Evolutionary conservation across 805 yeast species (phyloP), one percentile per base, ranked within the genome.

Genomic region (Sugiyamaella smithiae): DNA sequence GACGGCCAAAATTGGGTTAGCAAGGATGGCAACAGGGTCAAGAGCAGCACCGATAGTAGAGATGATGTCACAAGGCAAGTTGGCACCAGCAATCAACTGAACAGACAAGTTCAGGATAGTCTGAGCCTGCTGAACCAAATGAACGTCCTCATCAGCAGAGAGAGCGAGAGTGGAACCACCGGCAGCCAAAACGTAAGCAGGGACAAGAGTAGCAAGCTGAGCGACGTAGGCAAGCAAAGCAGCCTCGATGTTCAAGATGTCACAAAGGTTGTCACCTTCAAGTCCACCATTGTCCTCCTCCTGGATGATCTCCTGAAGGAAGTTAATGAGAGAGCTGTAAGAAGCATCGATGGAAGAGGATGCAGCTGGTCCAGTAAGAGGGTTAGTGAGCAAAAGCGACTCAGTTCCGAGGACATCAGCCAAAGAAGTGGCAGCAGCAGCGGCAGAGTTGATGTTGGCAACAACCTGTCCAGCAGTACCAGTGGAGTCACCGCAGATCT

Each of bases 401-500:
- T 40, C 31, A 16, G 31, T 40, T 5, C 31, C 43, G 9, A 40
- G 12, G 20, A 40, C 43, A 17, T 25, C 43, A 40, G 43, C 43
- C 31, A 40, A 17, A 3, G 31, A 23, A 16, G 43, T 40, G 16
- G 43, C 43, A 17, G 43, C 43, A 40, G 43, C 43, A 19, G 43
- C 43, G 9, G 43, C 43, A 16, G 43, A 40, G 24, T 40, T 40
- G 29, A 40, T 40, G 31, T 40, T 40, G 31, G 43, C 43, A 40
- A 40, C 43, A 12, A 40, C 43, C 16, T 40, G 28, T 23, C 43
- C 43, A 19, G 43, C 43, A 25, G 43, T 40, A 20, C 43, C 43
- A 40, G 43, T 40, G 4, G 43, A 40, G 20, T 40, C 43, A 5
- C 43, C 43, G 8, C 43, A 40, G 9, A 40, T 23, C 20, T 40